A percentile compares a stretch with the other conserved stretches of the same genome.
Evolutionary conservation across 805 yeast species (phyloP).

Genomic region (Ogataea pilisensis): DNA sequence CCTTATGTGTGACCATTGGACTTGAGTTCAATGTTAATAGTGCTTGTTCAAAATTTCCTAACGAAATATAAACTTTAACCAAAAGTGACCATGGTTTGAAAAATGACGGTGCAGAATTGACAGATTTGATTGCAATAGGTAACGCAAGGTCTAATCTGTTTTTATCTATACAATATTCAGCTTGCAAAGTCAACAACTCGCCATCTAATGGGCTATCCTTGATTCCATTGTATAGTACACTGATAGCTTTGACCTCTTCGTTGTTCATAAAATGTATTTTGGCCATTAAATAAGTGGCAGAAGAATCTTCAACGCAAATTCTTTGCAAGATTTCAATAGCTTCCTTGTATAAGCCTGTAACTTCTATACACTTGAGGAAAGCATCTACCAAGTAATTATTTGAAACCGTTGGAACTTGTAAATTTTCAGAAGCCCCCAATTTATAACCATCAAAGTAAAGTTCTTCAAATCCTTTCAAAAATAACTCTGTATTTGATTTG

Average conservation of each 20-base stretch:
- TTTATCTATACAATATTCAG: conserved; percentile 52
- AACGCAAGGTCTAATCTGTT: conserved; percentile 53
- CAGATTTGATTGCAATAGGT: conserved; percentile 57
- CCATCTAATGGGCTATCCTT: conserved; percentile 49
- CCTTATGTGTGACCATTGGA: conserved; percentile 76
- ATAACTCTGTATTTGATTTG: conserved; percentile 44
- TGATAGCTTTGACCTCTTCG: conserved; percentile 57
- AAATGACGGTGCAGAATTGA: conserved; percentile 69
- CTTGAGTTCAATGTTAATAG: conserved; percentile 70
- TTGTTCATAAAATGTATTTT: conserved; percentile 48
- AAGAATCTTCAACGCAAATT: conserved; percentile 47
- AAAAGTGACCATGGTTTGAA: conserved; percentile 70
- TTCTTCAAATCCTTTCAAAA: conserved; percentile 60
- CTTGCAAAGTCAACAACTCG: conserved; percentile 50
- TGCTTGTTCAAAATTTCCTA: conserved; percentile 68
- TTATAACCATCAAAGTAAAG: conserved; percentile 64
- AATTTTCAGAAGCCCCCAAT: conserved; percentile 60
- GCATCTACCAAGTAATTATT: conserved; percentile 75
- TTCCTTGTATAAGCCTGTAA: conserved; percentile 60
- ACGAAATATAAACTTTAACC: conserved; percentile 57
- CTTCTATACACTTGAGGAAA: conserved; percentile 55
- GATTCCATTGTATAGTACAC: conserved; percentile 48
- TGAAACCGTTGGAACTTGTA: conserved; percentile 61
- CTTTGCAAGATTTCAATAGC: conserved; percentile 58
- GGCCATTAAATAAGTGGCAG: conserved; percentile 56